phyloP scores from a whole-genome alignment of 2,329 filamentous ascomycete genomes.

The Microdochium trichocladiopsis region DNA sequence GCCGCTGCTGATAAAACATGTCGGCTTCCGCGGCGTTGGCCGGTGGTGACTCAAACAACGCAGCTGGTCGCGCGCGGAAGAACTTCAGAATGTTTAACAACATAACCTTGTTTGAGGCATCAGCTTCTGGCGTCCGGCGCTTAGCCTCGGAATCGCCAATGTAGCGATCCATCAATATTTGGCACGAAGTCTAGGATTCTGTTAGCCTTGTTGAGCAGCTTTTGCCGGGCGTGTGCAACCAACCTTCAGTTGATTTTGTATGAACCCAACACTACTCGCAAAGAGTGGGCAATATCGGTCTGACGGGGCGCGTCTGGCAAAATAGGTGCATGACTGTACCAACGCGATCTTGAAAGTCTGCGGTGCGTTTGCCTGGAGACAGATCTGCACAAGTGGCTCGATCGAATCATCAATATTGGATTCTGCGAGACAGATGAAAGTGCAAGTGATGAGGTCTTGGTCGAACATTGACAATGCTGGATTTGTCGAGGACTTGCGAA shows the following conservation, averaged over 20 bases:
- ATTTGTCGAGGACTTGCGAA: constrained; percentile 41
- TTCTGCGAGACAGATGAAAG: constrained; percentile 58
- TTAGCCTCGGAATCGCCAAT: constrained; percentile 29
- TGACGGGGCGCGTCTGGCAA: constrained; percentile 43
- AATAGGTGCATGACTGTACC: constrained; percentile 56
- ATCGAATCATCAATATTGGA: constrained; percentile 53
- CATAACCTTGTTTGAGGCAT: constrained; percentile 30
- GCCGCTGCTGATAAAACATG: constrained; percentile 34
- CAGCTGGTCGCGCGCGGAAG: constrained; percentile 44
- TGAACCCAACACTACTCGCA: constrained; percentile 45
- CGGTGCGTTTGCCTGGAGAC: constrained; percentile 49
- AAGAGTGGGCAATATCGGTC: constrained; percentile 49
- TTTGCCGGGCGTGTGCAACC: constrained; percentile 7
- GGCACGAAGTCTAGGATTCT: constrained; percentile 1
- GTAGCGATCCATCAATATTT: constrained; percentile 27
- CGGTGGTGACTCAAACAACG: constrained; percentile 35
- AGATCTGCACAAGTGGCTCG: constrained; percentile 48
- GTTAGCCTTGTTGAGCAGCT: background rate
- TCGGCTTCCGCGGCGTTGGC: constrained; percentile 23
- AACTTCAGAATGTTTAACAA: constrained; percentile 50
- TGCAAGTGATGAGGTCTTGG: constrained; percentile 57
- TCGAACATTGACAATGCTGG: constrained; percentile 47
- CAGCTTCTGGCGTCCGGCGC: constrained; percentile 30
- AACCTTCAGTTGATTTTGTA: constrained; percentile 51
- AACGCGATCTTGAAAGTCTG: constrained; percentile 55